phyloP scores from a whole-genome alignment of 805 yeast genomes.

The Teunomyces cretensis region DNA sequence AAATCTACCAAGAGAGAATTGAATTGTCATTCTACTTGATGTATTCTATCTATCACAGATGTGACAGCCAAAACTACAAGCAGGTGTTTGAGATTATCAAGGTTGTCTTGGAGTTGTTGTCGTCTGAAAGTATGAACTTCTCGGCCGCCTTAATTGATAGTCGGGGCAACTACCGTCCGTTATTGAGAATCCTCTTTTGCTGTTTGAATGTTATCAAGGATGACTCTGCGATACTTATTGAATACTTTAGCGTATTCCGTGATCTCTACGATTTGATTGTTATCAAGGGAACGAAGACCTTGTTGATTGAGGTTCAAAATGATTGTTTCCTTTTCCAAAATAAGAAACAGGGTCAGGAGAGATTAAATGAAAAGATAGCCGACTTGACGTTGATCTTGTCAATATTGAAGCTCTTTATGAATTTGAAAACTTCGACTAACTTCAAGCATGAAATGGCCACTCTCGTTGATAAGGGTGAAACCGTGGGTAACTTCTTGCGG shows the following conservation, averaged over 20 bases:
- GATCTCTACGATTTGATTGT: constrained; percentile 63
- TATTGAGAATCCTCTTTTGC: constrained; percentile 58
- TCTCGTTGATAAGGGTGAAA: constrained; percentile 55
- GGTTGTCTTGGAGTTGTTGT: constrained; percentile 44
- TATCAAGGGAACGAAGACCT: constrained; percentile 61
- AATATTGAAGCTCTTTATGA: constrained; percentile 58
- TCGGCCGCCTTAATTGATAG: constrained; percentile 40
- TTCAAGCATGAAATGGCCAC: constrained; percentile 52
- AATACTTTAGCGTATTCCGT: constrained; percentile 50
- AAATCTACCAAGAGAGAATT: constrained; percentile 59
- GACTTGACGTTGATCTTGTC: constrained; percentile 65
- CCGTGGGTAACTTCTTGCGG: constrained; percentile 60
- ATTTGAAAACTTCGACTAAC: constrained; percentile 46
- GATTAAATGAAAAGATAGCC: constrained; percentile 54
- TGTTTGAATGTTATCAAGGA: constrained; percentile 45
- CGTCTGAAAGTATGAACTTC: constrained; percentile 51
- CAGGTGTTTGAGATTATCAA: constrained; percentile 42
- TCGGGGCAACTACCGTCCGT: constrained; percentile 51
- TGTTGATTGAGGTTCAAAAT: constrained; percentile 59
- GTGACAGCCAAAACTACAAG: constrained; percentile 28
- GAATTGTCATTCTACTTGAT: constrained; percentile 62
- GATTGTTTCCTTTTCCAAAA: constrained; percentile 46
- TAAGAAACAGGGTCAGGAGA: constrained; percentile 29
- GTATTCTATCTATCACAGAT: constrained; percentile 35
- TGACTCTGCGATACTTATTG: constrained; percentile 39